phyloP scores from a whole-genome alignment of 352 stramenopile genomes.

The Phytophthora aleatoria region DNA sequence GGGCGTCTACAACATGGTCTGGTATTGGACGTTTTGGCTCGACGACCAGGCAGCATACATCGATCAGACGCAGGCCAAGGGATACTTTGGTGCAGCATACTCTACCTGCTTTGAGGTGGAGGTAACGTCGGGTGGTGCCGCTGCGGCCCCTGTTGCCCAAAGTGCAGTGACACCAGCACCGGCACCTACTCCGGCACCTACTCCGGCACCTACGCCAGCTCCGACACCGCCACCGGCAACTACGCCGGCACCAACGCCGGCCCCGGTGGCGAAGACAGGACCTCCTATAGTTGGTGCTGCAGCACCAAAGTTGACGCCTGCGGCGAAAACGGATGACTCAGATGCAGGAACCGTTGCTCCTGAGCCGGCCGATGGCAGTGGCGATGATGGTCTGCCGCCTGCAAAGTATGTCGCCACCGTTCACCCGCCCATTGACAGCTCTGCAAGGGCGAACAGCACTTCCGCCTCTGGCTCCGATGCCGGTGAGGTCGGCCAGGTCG shows the following conservation, averaged over 20 bases:
- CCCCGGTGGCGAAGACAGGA: slow-evolving; percentile 5
- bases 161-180: not conserved
- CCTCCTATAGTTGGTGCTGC: slow-evolving; percentile 15
- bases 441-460: slow-evolving; percentile 11
- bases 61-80: slow-evolving; percentile 49
- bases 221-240: not conserved
- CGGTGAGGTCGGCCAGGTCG: slow-evolving; percentile 12
- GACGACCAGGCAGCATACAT: slow-evolving; percentile 51
- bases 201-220: slow-evolving; percentile 2
- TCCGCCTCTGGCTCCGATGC: slow-evolving; percentile 12
- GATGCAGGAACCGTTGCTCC: slow-evolving; percentile 14
- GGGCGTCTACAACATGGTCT: slow-evolving; percentile 69
- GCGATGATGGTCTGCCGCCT: slow-evolving; percentile 4
- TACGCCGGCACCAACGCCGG: slow-evolving; percentile 2
- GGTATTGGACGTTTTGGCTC: slow-evolving; percentile 77
- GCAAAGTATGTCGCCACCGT: slow-evolving; percentile 24
- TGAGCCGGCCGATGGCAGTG: slow-evolving; percentile 9
- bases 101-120: slow-evolving; percentile 75
- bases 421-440: slow-evolving; percentile 18
- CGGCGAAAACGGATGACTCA: not conserved
- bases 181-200: slow-evolving; percentile 6
- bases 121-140: slow-evolving; percentile 27
- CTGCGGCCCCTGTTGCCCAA: not conserved
- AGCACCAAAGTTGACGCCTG: slow-evolving; percentile 1
- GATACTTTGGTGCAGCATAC: slow-evolving; percentile 72